These are phyloP conservation scores for Sideroxylon spinosum DNA, from an alignment of 179 eudicot species.

Conservation along the genomic window DNA sequence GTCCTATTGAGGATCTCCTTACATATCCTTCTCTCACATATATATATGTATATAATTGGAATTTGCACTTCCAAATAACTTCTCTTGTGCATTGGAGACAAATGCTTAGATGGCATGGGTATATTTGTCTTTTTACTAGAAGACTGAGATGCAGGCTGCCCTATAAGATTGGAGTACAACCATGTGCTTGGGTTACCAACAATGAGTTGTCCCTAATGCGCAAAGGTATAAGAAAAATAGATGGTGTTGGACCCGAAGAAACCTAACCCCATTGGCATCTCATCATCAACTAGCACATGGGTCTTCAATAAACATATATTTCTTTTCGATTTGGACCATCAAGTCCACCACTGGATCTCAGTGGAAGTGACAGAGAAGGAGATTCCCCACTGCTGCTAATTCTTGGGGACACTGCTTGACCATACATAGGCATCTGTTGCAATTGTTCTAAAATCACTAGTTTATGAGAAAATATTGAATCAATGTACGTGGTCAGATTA, in stretches of 20 bases:
- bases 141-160: neutral
- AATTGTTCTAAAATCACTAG: too few species aligned
- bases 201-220: conserved; percentile 27
- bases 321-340: neutral
- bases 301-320: conserved; percentile 9
- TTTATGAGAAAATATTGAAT: too few species aligned
- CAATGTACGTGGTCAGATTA: too few species aligned
- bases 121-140: neutral
- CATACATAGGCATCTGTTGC: too few species aligned
- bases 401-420: neutral
- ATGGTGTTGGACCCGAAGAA: conserved; percentile 25
- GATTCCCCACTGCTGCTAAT: conserved; percentile 13
- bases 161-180: neutral
- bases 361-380: neutral
- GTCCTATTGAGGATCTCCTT: too few species aligned
- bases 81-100: neutral
- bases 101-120: neutral
- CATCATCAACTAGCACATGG: conserved; percentile 26
- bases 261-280: conserved; percentile 28
- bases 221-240: neutral
- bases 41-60: too few species aligned
- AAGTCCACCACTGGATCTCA: neutral
- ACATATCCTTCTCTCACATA: too few species aligned
- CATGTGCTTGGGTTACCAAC: conserved; percentile 17
- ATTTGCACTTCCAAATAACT: too few species aligned